Evolutionary conservation across 495 filamentous ascomycete genomes (phyloP), one percentile per base, ranked within the genome.

Genomic region (Hypoxylon crocopeplum): DNA sequence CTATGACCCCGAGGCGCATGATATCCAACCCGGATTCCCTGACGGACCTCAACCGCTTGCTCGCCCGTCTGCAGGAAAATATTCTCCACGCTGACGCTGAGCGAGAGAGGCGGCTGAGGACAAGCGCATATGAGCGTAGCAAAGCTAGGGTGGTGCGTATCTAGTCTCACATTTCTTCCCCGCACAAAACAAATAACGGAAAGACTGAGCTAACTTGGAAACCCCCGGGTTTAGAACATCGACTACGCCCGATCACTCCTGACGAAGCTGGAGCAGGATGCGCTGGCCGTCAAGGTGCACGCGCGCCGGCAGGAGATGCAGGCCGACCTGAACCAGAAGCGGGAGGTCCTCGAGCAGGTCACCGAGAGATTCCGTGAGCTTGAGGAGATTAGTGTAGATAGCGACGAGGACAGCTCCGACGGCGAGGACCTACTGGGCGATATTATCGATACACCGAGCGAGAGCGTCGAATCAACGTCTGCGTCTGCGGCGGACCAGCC

Each of bases 201-300:
- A 47, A 48, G 16, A 7, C 4, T 42, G 27, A 11, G 21, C 48
- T 57, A 47, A 57, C 50, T 15, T 47, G 21, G n/a, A 42, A 8
- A 39, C 29, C 21, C 17, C 27, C 32, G 1, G 7, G 17, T 16
- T 38, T 45, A 92, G 86, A 97, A 94, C 66, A 74, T 97, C 60
- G 87, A 89, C 69, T 86, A 91, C 68, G 92, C 92, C 7, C 86
- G 86, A 42, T 81, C 83, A 1, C 83, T 91, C 40, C 88, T 96
- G 36, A 79, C 87, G 24, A 83, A 81, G 48, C 82, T 96, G 17
- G 92, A 97, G 68, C 89, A 91, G 54, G 85, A 87, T 36, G 82
- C 86, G 24, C 74, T 84, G 4, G 67, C 76, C 36, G 72, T 91
- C 56, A 90, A 90, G 71, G 78, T 84, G 15, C 80, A 82, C 46